These are phyloP conservation scores for Thalassiosira hispida DNA, from an alignment of 352 stramenopile species.

Conservation along the genomic window DNA sequence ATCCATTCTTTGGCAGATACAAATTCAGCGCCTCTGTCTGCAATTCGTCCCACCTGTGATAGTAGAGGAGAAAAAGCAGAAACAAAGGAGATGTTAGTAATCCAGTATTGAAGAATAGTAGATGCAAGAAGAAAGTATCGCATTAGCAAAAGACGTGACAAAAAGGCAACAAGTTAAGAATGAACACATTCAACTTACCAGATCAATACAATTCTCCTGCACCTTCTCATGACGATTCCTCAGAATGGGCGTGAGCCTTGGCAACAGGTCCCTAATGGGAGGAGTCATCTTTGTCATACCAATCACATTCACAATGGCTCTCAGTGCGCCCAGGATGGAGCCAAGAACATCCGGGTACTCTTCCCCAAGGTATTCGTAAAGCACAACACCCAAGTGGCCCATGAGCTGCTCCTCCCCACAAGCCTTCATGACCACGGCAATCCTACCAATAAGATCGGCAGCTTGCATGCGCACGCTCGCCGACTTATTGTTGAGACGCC, in stretches of 20 bases:
- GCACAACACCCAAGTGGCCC: constrained; percentile 97
- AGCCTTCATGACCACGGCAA: constrained; percentile 98
- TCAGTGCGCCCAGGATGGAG: constrained; percentile 97
- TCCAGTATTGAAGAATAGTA: constrained; percentile 23
- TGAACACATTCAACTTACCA: constrained; percentile 57
- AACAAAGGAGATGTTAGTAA: constrained; percentile 54
- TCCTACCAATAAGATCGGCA: constrained; percentile 97
- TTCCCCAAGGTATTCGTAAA: constrained; percentile 99
- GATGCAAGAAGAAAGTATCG: constrained; percentile 5
- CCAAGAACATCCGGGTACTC: constrained; percentile 99
- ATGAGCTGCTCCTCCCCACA: constrained; percentile 98
- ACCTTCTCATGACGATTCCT: constrained; percentile 99
- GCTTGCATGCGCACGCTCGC: constrained; percentile 99
- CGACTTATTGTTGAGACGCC: constrained; percentile 98
- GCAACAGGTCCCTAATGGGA: constrained; percentile 98
- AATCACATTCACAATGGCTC: constrained; percentile 99
- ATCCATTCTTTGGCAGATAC: constrained; percentile 99
- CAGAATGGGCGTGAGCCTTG: constrained; percentile 97
- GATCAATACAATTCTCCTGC: constrained; percentile 98
- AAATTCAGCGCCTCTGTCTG: constrained; percentile 96
- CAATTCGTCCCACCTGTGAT: constrained; percentile 96
- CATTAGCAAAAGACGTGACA: constrained; percentile 18
- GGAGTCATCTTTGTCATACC: constrained; percentile 99
- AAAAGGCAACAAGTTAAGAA: constrained; percentile 3
- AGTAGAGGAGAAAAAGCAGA: not conserved